Conservation (phyloP, 805 yeast genomes). For the Ogataea zsoltii region DNA sequence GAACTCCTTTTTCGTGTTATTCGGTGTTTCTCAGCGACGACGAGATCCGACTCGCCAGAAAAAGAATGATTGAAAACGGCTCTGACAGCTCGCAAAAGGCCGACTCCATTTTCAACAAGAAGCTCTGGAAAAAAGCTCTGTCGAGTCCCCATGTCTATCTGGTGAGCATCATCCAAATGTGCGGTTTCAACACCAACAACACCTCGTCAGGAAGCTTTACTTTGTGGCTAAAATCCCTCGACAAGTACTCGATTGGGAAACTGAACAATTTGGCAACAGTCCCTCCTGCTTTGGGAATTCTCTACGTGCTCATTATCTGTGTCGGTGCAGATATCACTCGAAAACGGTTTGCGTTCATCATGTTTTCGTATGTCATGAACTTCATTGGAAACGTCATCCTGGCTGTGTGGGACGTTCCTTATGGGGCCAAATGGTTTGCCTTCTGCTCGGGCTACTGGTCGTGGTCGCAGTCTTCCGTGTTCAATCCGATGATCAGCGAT, state of each 20-base stretch:
- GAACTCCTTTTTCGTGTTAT: constrained; percentile 60
- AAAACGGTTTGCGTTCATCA: constrained; percentile 55
- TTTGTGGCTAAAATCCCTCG: constrained; percentile 60
- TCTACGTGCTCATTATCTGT: constrained; percentile 47
- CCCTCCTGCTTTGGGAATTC: constrained; percentile 61
- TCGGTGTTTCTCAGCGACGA: constrained; percentile 55
- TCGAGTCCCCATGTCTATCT: constrained; percentile 63
- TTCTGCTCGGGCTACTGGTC: constrained; percentile 60
- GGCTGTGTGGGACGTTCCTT: constrained; percentile 60
- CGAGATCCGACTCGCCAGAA: constrained; percentile 54
- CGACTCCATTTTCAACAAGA: constrained; percentile 38
- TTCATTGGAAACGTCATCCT: constrained; percentile 53
- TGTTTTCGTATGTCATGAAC: constrained; percentile 54
- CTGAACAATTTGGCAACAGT: constrained; percentile 53
- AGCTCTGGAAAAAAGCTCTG: constrained; percentile 54
- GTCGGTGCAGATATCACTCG: constrained; percentile 54
- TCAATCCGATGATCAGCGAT: constrained; percentile 59
- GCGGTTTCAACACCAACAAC: constrained; percentile 65
- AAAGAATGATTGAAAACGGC: constrained; percentile 39
- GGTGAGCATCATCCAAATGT: constrained; percentile 52
- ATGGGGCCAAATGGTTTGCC: constrained; percentile 64
- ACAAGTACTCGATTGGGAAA: constrained; percentile 42
- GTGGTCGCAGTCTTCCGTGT: constrained; percentile 63
- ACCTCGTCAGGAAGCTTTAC: constrained; percentile 56
- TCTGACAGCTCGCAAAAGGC: constrained; percentile 29